phyloP scores from a whole-genome alignment of 1,139 yeast genomes.

The Taphrina deformans region DNA sequence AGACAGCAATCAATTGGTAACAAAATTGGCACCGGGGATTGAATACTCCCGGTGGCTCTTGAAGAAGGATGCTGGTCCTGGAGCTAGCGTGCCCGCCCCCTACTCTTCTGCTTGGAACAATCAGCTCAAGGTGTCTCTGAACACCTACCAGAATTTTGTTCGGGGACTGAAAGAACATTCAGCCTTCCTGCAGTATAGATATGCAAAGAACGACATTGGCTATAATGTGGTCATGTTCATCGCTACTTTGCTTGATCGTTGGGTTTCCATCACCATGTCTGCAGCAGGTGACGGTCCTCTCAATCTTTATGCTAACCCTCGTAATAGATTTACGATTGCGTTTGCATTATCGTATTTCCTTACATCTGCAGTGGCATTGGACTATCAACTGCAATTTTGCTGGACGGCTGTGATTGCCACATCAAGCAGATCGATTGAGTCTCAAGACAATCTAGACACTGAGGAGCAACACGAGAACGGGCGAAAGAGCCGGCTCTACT shows the following conservation, averaged over 20 bases:
- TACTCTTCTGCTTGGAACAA: conserved; percentile 21
- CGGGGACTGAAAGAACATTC: conserved; percentile 20
- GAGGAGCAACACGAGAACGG: conserved; percentile 12
- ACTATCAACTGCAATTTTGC: conserved; percentile 15
- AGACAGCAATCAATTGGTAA: background rate
- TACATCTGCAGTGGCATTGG: conserved; percentile 18
- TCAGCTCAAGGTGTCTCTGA: conserved; percentile 13
- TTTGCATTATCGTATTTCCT: conserved; percentile 16
- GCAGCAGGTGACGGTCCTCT: conserved; percentile 22
- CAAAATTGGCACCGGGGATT: conserved; percentile 11
- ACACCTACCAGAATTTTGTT: conserved; percentile 11
- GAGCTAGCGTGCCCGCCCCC: conserved; percentile 10
- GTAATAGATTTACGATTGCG: conserved; percentile 1
- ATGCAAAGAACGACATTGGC: conserved; percentile 18
- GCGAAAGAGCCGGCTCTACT: conserved; percentile 2
- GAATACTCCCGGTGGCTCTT: conserved; percentile 23
- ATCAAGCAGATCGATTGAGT: background rate
- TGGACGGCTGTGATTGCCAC: conserved; percentile 23
- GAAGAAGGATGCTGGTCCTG: conserved; percentile 18
- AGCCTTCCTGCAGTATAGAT: conserved; percentile 11
- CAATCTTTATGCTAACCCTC: conserved; percentile 3
- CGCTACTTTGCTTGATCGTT: conserved; percentile 13
- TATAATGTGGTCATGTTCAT: conserved; percentile 23
- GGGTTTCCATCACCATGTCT: conserved; percentile 18
- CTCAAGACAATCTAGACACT: background rate